Percentiles rank a stretch among this genome's conserved stretches.
Evolutionary conservation across 345 rosid genomes (phyloP).

Genomic region (Citrus cavaleriei): DNA sequence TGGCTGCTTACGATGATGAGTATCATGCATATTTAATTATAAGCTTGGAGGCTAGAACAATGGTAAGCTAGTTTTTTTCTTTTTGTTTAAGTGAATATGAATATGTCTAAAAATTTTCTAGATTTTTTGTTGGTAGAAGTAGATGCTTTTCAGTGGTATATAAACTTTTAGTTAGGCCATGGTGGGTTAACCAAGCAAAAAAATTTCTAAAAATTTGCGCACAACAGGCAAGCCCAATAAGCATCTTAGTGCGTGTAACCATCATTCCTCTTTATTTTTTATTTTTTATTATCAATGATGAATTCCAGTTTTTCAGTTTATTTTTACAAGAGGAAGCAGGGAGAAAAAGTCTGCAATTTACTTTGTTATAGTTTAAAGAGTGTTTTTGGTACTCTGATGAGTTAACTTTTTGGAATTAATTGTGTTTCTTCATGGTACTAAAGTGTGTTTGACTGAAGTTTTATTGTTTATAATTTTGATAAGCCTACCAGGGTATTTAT

Average conservation of each 20-base stretch:
- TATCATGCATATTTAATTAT: slow-evolving; percentile 98
- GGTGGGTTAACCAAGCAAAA: not conserved
- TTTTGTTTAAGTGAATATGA: slow-evolving; percentile 9
- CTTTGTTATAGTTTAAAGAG: not conserved
- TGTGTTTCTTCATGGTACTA: not conserved
- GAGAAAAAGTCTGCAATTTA: not conserved
- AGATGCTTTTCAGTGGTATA: not conserved
- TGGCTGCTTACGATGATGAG: slow-evolving; percentile 66
- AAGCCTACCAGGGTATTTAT: too few relatives aligned
- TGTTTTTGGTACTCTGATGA: not conserved
- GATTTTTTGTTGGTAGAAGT: not conserved
- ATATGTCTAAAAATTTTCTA: not conserved
- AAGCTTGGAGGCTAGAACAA: slow-evolving; percentile 89
- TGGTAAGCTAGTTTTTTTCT: slow-evolving; percentile 48
- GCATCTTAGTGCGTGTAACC: not conserved
- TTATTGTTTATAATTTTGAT: too few relatives aligned
- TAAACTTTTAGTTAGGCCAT: not conserved
- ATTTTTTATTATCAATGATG: not conserved
- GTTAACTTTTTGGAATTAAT: not conserved
- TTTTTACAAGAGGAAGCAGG: not conserved
- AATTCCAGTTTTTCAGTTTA: not conserved
- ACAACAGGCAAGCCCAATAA: not conserved
- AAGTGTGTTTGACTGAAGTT: not conserved
- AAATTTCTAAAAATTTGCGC: not conserved
- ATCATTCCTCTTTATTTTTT: not conserved